phyloP scores from a whole-genome alignment of 2,329 filamentous ascomycete species.

The Talaromyces sp. region DNA sequence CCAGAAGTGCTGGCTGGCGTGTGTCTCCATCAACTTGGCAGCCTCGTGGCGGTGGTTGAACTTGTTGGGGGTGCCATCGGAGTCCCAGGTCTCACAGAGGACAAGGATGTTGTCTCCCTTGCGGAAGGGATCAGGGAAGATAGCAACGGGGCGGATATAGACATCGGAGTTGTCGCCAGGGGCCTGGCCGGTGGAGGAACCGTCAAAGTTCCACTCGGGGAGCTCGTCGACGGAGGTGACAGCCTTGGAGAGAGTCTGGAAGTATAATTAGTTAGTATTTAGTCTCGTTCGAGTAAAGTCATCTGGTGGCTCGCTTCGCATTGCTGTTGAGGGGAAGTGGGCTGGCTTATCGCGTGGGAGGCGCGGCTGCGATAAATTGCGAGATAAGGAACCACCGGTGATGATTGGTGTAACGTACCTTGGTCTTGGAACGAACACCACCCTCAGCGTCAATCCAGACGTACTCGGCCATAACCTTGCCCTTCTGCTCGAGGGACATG shows the following conservation, averaged over 20 bases:
- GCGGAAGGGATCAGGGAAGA: constrained; percentile 91
- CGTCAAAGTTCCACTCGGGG: constrained; percentile 79
- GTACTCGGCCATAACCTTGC: constrained; percentile 88
- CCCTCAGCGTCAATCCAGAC: constrained; percentile 89
- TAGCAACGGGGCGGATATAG: constrained; percentile 86
- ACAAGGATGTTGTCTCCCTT: constrained; percentile 88
- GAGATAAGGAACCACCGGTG: constrained; percentile 16
- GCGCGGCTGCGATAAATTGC: constrained; percentile 5
- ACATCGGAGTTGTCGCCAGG: constrained; percentile 95
- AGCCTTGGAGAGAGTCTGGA: constrained; percentile 63
- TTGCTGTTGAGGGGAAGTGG: constrained; percentile 14
- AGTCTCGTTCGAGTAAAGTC: not conserved
- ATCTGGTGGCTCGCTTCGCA: constrained; percentile 6
- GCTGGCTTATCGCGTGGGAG: constrained; percentile 24
- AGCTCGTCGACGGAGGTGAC: constrained; percentile 62
- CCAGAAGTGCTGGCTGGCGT: constrained; percentile 84
- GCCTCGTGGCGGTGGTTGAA: constrained; percentile 97
- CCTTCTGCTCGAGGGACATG: constrained; percentile 85
- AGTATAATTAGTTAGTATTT: not conserved
- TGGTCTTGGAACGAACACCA: constrained; percentile 88
- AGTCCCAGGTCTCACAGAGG: constrained; percentile 90
- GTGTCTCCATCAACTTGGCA: constrained; percentile 82
- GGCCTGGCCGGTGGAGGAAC: constrained; percentile 88
- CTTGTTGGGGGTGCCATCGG: constrained; percentile 93
- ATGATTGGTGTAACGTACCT: constrained; percentile 60